These are phyloP conservation scores for Nannochloropsis gaditana DNA, from an alignment of 108 stramenopile genomes.

Conservation along the genomic window DNA sequence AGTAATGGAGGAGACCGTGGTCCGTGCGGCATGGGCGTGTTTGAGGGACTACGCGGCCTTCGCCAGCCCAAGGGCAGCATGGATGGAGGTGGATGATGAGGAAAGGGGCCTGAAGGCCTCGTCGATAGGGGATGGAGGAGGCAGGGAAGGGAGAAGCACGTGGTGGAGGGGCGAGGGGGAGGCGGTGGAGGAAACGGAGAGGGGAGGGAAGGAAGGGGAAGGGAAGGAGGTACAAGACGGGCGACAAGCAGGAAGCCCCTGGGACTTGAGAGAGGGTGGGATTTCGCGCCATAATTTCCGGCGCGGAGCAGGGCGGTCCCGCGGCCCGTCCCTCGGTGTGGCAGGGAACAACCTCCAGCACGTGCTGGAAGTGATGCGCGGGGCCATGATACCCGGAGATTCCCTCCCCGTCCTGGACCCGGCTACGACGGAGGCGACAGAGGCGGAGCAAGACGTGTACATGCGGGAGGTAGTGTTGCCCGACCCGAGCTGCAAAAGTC, in stretches of 20 bases:
- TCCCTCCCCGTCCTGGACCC: background rate
- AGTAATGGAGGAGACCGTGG: background rate
- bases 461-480: constrained; percentile 1
- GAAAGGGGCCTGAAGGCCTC: background rate
- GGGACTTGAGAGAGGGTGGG: background rate
- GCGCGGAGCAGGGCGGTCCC: background rate
- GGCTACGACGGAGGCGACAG: background rate
- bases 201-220: background rate
- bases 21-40: background rate
- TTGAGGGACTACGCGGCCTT: background rate
- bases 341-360: background rate
- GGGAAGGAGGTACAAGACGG: background rate
- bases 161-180: background rate
- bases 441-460: background rate
- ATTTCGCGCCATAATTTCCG: background rate
- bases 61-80: background rate
- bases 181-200: background rate
- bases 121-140: background rate
- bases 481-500: background rate
- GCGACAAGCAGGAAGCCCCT: background rate
- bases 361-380: background rate
- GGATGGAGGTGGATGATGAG: background rate
- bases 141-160: background rate
- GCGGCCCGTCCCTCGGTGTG: background rate
- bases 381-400: background rate